These are phyloP conservation scores for Raphanus hybrid DNA, from an alignment of 441 rosid genomes.

Conservation along the genomic window DNA sequence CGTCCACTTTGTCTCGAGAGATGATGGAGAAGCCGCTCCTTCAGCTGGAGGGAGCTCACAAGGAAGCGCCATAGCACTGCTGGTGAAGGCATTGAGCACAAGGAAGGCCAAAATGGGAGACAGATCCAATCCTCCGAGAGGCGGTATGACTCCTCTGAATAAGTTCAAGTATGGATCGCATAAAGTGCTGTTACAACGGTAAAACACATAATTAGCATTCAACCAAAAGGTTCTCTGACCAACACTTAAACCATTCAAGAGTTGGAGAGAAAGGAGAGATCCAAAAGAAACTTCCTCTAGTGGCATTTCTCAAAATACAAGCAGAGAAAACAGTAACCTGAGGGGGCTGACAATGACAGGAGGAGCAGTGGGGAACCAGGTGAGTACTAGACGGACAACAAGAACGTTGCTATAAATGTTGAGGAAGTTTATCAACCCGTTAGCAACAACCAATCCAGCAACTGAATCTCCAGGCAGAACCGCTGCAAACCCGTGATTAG, in stretches of 20 bases:
- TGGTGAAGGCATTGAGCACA: slow-evolving; percentile 79
- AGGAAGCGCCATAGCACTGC: slow-evolving; percentile 85
- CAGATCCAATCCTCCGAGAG: slow-evolving; percentile 88
- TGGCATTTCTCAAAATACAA: slow-evolving; percentile 4
- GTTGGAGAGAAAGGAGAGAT: neutral
- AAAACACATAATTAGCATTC: slow-evolving; percentile 11
- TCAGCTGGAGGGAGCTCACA: slow-evolving; percentile 71
- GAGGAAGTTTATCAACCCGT: slow-evolving; percentile 77
- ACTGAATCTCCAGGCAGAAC: slow-evolving; percentile 86
- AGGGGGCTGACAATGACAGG: slow-evolving; percentile 92
- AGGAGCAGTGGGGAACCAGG: slow-evolving; percentile 96
- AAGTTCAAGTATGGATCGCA: slow-evolving; percentile 96
- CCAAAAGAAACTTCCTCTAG: too few species aligned
- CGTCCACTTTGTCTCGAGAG: slow-evolving; percentile 73
- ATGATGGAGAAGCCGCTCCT: slow-evolving; percentile 39
- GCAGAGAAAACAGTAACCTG: slow-evolving; percentile 52
- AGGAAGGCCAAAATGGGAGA: slow-evolving; percentile 90
- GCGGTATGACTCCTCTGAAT: slow-evolving; percentile 93
- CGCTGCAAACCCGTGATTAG: slow-evolving; percentile 75
- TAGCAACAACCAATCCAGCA: slow-evolving; percentile 84
- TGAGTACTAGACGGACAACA: slow-evolving; percentile 81
- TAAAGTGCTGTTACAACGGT: slow-evolving; percentile 61
- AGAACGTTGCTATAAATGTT: slow-evolving; percentile 81
- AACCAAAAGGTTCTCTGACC: too few species aligned
- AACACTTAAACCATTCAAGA: too few species aligned